Conservation (phyloP, 2,329 filamentous ascomycete genomes). For the Monosporascus cannonballus region DNA sequence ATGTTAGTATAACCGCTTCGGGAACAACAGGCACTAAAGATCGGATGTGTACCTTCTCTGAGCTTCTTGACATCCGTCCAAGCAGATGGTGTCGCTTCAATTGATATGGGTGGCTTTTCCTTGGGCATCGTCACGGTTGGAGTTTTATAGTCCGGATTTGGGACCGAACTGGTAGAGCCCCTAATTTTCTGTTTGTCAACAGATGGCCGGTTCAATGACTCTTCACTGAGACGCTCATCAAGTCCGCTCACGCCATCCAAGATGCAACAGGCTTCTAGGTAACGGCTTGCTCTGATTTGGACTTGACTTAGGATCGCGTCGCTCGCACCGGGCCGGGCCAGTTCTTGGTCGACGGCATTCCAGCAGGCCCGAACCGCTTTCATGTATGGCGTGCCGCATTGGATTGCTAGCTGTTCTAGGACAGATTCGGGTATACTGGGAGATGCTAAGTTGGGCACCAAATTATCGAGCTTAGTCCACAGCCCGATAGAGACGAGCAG, state of each 20-base stretch:
- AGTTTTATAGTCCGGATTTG: conserved; percentile 12
- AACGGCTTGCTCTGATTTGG: conserved; percentile 50
- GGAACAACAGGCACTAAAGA: neutral
- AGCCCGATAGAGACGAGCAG: conserved; percentile 69
- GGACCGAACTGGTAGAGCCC: conserved; percentile 4
- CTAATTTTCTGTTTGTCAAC: conserved; percentile 2
- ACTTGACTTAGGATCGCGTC: conserved; percentile 48
- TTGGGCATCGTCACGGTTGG: conserved; percentile 3
- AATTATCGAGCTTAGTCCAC: conserved; percentile 61
- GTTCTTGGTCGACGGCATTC: conserved; percentile 60
- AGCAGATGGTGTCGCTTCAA: conserved; percentile 5
- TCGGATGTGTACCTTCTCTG: conserved; percentile 8
- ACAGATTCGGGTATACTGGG: conserved; percentile 55
- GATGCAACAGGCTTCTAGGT: conserved; percentile 56
- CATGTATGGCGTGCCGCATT: conserved; percentile 70
- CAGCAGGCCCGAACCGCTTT: conserved; percentile 68
- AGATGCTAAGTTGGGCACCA: conserved; percentile 38
- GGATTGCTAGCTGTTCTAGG: conserved; percentile 56
- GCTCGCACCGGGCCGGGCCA: conserved; percentile 37
- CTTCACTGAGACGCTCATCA: conserved; percentile 46
- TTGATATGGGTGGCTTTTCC: conserved; percentile 5
- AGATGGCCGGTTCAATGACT: conserved; percentile 23
- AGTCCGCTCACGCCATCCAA: conserved; percentile 53
- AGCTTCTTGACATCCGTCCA: conserved; percentile 4
- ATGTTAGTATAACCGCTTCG: conserved; percentile 9